Evolutionary conservation across 176 grass and related monocot species (phyloP), one percentile per base, ranked within the genome.

Genomic region (Carex scoparia): DNA sequence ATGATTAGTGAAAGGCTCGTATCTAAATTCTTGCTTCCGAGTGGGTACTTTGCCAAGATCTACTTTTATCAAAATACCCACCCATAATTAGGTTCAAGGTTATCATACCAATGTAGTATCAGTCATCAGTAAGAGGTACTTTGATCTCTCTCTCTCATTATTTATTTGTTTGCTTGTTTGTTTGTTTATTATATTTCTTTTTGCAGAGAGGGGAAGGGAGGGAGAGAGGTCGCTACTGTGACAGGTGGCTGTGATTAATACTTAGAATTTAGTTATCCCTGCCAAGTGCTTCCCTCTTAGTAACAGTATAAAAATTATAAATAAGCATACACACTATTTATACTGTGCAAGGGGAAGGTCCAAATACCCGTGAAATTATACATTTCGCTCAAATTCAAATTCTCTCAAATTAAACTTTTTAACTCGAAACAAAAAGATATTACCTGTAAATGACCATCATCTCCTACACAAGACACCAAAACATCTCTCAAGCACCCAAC

Each of bases 401-500:
- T 78, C 23, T 4, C 35, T 76, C 5, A 53, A 51, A 75, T 30
- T 53, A 30, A 75, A 75, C 44, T 75, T 33, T 33, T 53, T 54
- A 63, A 74, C 15, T 38, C 4, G 16, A n/a, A 60, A 69, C 46
- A 62, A 71, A 69, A 69, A 15, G 27, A 75, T n/a, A 79, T 80
- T 92, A 99, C 97, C 97, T 92, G 90, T 73, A 96, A 85, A 76
- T 51, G 84, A 70, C 86, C 90, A 76, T 94, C 97, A 65, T 96
- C 90, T 14, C 88, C 86, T 49, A 91, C 44, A 87, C 90, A 99
- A 87, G 88, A 94, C 85, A 85, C 62, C 83, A 96, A 91, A 51
- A 96, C 84, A 84, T 92, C 88, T 37, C 71, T 92, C 87, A 99
- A 88, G 79, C 91, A 92, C 74, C 90, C 88, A 83, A 94, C 69